These are phyloP conservation scores for Claviceps monticola DNA, from an alignment of 2,329 filamentous ascomycete genomes.

Conservation along the genomic window DNA sequence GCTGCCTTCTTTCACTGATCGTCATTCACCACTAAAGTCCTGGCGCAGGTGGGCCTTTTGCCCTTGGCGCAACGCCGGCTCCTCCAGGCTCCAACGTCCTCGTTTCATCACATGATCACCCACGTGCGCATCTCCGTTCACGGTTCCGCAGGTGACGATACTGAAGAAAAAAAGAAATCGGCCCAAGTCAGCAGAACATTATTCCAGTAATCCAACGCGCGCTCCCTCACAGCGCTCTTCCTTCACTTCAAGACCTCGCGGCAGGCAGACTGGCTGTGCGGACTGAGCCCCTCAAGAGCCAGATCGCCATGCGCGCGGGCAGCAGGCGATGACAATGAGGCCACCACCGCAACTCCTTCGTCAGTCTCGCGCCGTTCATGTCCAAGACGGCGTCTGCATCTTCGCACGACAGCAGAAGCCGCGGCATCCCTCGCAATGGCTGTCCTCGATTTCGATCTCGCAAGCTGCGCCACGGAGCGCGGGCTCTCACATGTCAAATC, in stretches of 20 bases:
- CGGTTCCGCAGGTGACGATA: background rate
- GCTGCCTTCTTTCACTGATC: too few species aligned
- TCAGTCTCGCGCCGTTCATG: conserved; percentile 14
- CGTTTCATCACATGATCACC: conserved; percentile 4
- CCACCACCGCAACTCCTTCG: conserved; percentile 18
- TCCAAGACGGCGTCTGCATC: conserved; percentile 11
- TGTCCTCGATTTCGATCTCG: conserved; percentile 15
- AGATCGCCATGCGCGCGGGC: conserved; percentile 16
- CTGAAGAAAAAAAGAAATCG: background rate
- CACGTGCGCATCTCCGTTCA: background rate
- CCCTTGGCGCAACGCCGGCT: conserved; percentile 7
- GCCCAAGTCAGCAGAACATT: background rate
- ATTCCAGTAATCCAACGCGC: background rate
- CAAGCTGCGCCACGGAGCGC: conserved; percentile 12
- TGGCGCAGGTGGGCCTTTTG: background rate
- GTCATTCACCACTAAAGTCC: too few species aligned
- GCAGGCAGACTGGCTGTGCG: background rate
- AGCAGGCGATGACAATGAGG: conserved; percentile 18
- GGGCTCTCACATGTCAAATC: conserved; percentile 23
- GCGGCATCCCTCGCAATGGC: conserved; percentile 13
- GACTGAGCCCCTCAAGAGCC: background rate
- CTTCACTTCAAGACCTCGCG: background rate
- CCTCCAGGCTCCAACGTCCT: too few species aligned
- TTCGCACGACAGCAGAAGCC: conserved; percentile 7
- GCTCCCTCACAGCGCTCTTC: background rate